Base-by-base conservation (phyloP, 1,139 yeast species). In the Yamadazyma triangularis region DNA sequence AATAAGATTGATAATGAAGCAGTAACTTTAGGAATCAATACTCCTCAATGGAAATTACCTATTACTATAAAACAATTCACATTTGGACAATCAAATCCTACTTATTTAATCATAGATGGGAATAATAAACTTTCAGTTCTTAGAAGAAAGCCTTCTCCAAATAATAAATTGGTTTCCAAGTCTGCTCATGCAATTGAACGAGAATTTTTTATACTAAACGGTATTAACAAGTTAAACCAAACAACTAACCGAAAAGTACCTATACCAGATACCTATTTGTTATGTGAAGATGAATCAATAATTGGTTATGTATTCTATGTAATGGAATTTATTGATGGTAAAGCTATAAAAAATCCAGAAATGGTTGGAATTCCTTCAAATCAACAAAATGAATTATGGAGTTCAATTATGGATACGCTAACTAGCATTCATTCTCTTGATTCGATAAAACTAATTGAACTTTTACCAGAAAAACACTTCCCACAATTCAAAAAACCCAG, bases 31-130 rank as follows among this genome's bases (percentile, higher is more conserved):
- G 61, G 63, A 3, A 33, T 43, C 8, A 36, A 39, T 20, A 32
- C 47, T n/a, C 49, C 48, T 1, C 29, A 30, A 8, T 42, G 48
- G 39, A 35, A 41, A 29, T 42, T 39, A 23, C 43, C 66, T 55
- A 14, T 35, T 3, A 34, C 47, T 0, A 48, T 75, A 29, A 56
- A 69, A 38, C 85, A 79, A 50, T 79, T 79, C 54, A 64, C 67
- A 13, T 77, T 73, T 51, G 86, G 86, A 10, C 86, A 79, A 49
- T 74, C 81, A 4, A 79, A 79, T 48, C 86, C 85, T 11, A 77
- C 84, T 0, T 78, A 77, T 44, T 64, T 71, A 26, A 40, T 79
- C 13, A 55, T 54, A 4, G 80, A 76, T 42, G 37, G 44, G 7
- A 38, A 41, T 7, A 73, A 71, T 2, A 53, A 48, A 29, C 56